A percentile compares a stretch with the other conserved stretches of the same genome.
These are phyloP conservation scores for Penicillium sumatraense DNA, from an alignment of 2,329 filamentous ascomycete species.

Conservation along the genomic window DNA sequence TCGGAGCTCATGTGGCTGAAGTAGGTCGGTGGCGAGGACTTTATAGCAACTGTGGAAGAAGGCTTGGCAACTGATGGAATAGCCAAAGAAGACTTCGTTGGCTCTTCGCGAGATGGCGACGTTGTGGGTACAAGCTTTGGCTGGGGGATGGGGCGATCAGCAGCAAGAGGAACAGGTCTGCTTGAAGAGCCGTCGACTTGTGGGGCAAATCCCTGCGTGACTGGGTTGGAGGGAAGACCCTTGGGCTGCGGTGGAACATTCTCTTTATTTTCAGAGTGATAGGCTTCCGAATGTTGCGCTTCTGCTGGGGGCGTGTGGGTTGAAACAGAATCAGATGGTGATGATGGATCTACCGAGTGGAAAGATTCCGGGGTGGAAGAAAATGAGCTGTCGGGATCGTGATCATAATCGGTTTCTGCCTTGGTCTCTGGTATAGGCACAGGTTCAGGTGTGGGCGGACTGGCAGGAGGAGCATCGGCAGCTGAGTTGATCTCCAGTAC, in stretches of 20 bases:
- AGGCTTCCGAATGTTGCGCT: background rate
- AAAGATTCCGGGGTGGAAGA: slow-evolving; percentile 50
- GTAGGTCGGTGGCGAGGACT: slow-evolving; percentile 34
- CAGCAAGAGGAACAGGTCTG: slow-evolving; percentile 2
- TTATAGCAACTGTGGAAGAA: slow-evolving; percentile 18
- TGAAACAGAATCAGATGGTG: slow-evolving; percentile 25
- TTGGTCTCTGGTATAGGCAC: background rate
- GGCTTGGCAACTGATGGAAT: slow-evolving; percentile 3
- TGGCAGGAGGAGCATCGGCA: no score
- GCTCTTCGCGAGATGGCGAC: slow-evolving; percentile 5
- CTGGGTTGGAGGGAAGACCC: background rate
- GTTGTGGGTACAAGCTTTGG: background rate
- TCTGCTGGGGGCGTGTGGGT: slow-evolving; percentile 29
- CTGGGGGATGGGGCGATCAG: background rate
- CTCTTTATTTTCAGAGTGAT: background rate
- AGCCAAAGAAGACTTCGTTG: slow-evolving; percentile 3
- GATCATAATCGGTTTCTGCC: slow-evolving; percentile 27
- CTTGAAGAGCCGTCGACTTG: background rate
- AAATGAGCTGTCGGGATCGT: slow-evolving; percentile 33
- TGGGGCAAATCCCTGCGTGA: background rate
- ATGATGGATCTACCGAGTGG: slow-evolving; percentile 39
- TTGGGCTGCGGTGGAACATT: background rate
- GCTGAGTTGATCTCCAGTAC: slow-evolving; percentile 8
- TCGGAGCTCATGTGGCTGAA: slow-evolving; percentile 36
- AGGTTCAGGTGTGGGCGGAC: background rate